Conservation (phyloP, 495 filamentous ascomycete genomes). For the Recurvomyces mirabilis region DNA sequence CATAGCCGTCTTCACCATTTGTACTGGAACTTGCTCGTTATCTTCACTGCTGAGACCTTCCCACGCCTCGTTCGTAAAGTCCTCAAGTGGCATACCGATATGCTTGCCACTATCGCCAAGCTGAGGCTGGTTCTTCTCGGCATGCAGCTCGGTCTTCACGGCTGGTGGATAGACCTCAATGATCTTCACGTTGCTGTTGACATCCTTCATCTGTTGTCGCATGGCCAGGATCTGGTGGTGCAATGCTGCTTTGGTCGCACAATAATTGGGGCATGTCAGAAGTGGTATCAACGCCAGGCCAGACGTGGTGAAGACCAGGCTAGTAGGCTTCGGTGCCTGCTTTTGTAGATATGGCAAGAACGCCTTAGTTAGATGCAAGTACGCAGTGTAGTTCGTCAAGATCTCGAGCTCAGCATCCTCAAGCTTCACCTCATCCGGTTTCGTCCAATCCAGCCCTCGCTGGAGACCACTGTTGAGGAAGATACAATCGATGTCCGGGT, state of each 20-base stretch:
- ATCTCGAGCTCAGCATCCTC: slow-evolving; percentile 43
- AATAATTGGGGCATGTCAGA: slow-evolving; percentile 42
- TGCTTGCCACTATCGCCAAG: slow-evolving; percentile 30
- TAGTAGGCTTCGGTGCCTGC: slow-evolving; percentile 31
- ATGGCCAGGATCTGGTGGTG: slow-evolving; percentile 46
- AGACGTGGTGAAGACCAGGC: slow-evolving; percentile 41
- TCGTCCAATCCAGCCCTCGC: slow-evolving; percentile 47
- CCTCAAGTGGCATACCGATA: slow-evolving; percentile 49
- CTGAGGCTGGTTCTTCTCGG: slow-evolving; percentile 32
- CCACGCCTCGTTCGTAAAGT: slow-evolving; percentile 49
- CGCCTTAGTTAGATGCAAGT: slow-evolving; percentile 47
- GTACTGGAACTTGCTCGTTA: slow-evolving; percentile 48
- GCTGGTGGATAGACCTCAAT: slow-evolving; percentile 57
- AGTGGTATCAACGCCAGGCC: slow-evolving; percentile 46
- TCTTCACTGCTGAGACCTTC: slow-evolving; percentile 35
- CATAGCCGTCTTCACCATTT: slow-evolving; percentile 33
- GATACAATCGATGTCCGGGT: slow-evolving; percentile 47
- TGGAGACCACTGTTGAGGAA: slow-evolving; percentile 51
- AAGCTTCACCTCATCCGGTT: slow-evolving; percentile 48
- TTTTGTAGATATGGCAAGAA: slow-evolving; percentile 54
- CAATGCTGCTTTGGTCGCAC: slow-evolving; percentile 46
- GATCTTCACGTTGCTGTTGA: slow-evolving; percentile 37
- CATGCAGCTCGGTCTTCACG: slow-evolving; percentile 54
- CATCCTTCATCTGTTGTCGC: slow-evolving; percentile 44
- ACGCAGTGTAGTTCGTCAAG: slow-evolving; percentile 56